These are phyloP conservation scores for Saccharomycopsis amapae DNA, from an alignment of 805 yeast genomes.

Conservation along the genomic window DNA sequence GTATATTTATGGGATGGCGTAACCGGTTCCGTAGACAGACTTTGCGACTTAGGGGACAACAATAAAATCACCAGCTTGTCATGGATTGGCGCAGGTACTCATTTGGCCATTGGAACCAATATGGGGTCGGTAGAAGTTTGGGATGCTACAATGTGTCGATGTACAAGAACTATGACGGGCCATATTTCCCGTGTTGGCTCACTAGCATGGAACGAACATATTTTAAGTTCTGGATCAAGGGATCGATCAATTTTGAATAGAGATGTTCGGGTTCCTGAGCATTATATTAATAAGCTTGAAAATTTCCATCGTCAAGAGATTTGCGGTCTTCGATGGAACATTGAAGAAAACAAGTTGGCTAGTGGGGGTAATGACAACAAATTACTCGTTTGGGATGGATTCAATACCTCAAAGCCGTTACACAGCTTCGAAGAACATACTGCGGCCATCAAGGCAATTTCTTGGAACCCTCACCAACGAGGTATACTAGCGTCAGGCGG, in stretches of 20 bases:
- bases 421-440: conserved; percentile 73
- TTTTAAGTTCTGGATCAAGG: conserved; percentile 79
- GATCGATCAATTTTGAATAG: conserved; percentile 81
- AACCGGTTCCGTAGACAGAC: conserved; percentile 71
- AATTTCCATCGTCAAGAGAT: conserved; percentile 82
- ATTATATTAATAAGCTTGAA: conserved; percentile 62
- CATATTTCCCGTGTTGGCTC: conserved; percentile 81
- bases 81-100: conserved; percentile 95
- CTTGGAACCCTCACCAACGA: conserved; percentile 97
- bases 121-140: conserved; percentile 88
- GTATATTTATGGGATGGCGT: conserved; percentile 90
- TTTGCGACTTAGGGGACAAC: conserved; percentile 63
- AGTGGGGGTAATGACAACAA: conserved; percentile 94
- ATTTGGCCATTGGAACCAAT: conserved; percentile 85
- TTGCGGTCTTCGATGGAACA: conserved; percentile 93
- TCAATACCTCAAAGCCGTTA: conserved; percentile 53
- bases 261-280: conserved; percentile 84
- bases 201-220: conserved; percentile 89
- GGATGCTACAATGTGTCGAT: conserved; percentile 79
- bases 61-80: conserved; percentile 77
- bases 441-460: conserved; percentile 94
- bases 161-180: conserved; percentile 88
- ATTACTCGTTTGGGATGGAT: conserved; percentile 82
- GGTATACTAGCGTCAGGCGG: conserved; percentile 95
- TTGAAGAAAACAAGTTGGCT: conserved; percentile 84